phyloP scores from a whole-genome alignment of 2,329 filamentous ascomycete genomes.

The Celoporthe dispersa region DNA sequence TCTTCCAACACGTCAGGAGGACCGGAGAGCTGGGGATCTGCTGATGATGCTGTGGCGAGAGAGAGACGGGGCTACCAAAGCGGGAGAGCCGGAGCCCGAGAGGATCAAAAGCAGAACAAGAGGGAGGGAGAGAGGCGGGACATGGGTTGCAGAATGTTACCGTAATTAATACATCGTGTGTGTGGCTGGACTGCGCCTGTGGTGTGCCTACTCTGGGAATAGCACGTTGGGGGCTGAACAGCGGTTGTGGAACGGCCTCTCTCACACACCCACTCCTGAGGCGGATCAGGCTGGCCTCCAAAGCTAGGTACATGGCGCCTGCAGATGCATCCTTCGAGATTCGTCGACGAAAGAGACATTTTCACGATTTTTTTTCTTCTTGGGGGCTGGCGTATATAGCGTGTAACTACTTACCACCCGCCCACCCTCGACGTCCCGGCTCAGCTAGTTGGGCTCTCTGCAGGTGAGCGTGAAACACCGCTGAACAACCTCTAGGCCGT shows the following conservation, averaged over 20 bases:
- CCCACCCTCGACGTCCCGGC: not conserved
- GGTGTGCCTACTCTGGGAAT: constrained; percentile 7
- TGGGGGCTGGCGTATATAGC: not conserved
- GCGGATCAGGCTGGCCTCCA: not conserved
- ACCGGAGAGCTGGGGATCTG: not conserved
- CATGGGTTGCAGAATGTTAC: not conserved
- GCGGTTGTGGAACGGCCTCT: not conserved
- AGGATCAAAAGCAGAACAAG: not conserved
- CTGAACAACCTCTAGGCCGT: not conserved
- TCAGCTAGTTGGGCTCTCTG: not conserved
- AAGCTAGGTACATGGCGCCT: not conserved
- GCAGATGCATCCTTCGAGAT: not conserved
- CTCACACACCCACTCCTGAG: not conserved
- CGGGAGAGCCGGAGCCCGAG: not conserved
- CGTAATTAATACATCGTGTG: not conserved
- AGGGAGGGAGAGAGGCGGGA: not conserved
- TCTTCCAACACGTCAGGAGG: not conserved
- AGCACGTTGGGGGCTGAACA: constrained; percentile 5
- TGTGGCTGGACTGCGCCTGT: not conserved
- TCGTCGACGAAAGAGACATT: not conserved
- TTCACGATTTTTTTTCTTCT: no score
- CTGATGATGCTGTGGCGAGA: not conserved
- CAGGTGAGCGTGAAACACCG: not conserved
- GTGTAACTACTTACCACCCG: not conserved
- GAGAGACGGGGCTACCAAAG: not conserved